Percentiles rank a stretch among this genome's conserved stretches.
phyloP scores from a whole-genome alignment of 2,329 filamentous ascomycete genomes.

The Pseudogymnoascus sp. region DNA sequence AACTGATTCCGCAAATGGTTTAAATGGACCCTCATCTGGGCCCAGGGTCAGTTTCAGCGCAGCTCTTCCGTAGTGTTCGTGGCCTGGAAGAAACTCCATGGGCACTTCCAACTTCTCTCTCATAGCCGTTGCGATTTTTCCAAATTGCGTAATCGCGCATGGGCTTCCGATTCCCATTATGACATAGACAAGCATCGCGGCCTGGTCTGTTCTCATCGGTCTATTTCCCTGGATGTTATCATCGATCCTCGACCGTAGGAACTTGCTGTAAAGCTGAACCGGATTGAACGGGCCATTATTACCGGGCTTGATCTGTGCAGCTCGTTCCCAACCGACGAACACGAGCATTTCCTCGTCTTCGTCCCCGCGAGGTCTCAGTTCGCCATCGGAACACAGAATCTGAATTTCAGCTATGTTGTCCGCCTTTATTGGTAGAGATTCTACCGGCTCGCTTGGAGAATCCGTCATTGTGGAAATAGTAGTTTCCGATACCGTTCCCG shows the following conservation, averaged over 20 bases:
- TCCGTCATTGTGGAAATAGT: neutral
- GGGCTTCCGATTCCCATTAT: neutral
- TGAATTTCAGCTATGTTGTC: neutral
- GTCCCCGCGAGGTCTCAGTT: neutral
- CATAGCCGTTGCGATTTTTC: neutral
- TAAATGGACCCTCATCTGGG: neutral
- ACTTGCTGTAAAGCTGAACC: neutral
- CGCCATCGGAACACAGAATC: neutral
- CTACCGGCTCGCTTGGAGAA: neutral
- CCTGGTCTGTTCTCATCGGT: neutral
- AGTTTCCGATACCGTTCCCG: neutral
- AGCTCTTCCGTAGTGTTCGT: neutral
- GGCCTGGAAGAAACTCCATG: neutral
- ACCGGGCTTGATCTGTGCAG: neutral
- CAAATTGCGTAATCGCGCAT: neutral
- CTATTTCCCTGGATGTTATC: neutral
- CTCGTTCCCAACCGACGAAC: neutral
- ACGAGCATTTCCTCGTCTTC: neutral
- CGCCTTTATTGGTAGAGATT: neutral
- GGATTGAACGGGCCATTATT: neutral
- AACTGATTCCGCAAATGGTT: neutral
- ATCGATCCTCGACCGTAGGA: neutral
- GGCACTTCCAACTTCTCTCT: neutral
- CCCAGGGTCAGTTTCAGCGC: neutral
- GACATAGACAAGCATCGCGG: neutral